These are phyloP conservation scores for Boletellus sp. DNA, from an alignment of 768 basidiomycete genomes.

Conservation along the genomic window DNA sequence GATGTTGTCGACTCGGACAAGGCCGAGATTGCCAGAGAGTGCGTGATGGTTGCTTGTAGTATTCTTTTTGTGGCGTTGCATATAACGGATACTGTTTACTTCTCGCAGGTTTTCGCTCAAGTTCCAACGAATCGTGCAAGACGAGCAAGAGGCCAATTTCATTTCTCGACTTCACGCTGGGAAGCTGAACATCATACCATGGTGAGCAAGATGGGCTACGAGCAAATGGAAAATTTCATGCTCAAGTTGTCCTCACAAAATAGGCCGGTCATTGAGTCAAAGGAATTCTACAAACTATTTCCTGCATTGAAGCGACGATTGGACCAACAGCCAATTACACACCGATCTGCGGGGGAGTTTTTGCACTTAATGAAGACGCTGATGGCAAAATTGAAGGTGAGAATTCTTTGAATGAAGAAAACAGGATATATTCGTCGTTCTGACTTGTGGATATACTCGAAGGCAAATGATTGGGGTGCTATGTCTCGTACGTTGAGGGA, in stretches of 20 bases:
- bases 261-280: slow-evolving; percentile 58
- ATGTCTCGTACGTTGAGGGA: slow-evolving; percentile 47
- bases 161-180: slow-evolving; percentile 58
- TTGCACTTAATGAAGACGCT: slow-evolving; percentile 55
- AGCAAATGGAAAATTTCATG: background rate
- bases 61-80: background rate
- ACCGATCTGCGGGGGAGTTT: slow-evolving; percentile 51
- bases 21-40: slow-evolving; percentile 57
- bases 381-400: slow-evolving; percentile 68
- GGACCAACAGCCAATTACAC: slow-evolving; percentile 47
- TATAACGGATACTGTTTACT: background rate
- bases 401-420: background rate
- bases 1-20: slow-evolving; percentile 64
- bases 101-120: slow-evolving; percentile 48
- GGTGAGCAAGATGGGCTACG: slow-evolving; percentile 27
- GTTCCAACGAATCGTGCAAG: slow-evolving; percentile 58
- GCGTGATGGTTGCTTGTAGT: slow-evolving; percentile 6
- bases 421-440: background rate
- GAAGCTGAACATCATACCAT: slow-evolving; percentile 54
- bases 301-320: slow-evolving; percentile 42
- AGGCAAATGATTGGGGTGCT: slow-evolving; percentile 66
- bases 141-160: slow-evolving; percentile 60
- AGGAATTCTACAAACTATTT: slow-evolving; percentile 57
- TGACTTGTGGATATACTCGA: background rate
- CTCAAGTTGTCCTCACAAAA: background rate